Base-by-base conservation (phyloP, 1,139 yeast genomes). In the Arxiozyma slooffiae region DNA sequence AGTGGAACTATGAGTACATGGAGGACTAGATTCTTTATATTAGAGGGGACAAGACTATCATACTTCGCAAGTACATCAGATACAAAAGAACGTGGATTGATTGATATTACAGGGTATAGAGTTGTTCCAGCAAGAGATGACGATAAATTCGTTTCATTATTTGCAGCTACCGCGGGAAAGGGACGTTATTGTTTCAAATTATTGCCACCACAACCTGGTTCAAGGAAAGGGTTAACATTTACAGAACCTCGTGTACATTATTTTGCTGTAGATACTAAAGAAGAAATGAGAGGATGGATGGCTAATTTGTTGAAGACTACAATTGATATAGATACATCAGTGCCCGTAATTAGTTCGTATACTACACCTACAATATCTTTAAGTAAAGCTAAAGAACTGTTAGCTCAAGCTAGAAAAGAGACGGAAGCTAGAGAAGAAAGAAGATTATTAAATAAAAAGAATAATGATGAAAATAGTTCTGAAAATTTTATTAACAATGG, bases 181-280 rank as follows among this genome's bases (percentile, higher is more conserved):
- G 97, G 97, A 18, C 76, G 95, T 45, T 87, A 81, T 64, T 89
- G 97, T 63, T 92, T 92, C 72, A 92, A 92, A 67, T 68, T 92
- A 17, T 81, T 90, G 2, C 99, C 99, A 5, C 99, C 99, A 0
- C 96, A 95, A 1, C 98, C 98, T 0, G 99, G 99, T 0, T 86
- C 92, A 55, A 82, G 84, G 58, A 92, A 90, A 68, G 97, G 97
- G 0, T 78, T 92, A 52, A 90, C 96, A 0, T 94, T 94, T 66
- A 94, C 99, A 0, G 96, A 90, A 59, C 98, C 96, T 37, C 87
- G 89, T 59, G 86, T 90, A 3, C 98, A 92, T 63, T 92, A 84
- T 67, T 94, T 92, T 75, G 97, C 97, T 0, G 97, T 90, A 38
- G 97, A 92, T 52, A 77, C 88, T 1, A 80, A 77, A 52, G 96